Evolutionary conservation across 352 stramenopile species (phyloP), one percentile per base, ranked within the genome.

Genomic region (Phytophthora podocarpi): DNA sequence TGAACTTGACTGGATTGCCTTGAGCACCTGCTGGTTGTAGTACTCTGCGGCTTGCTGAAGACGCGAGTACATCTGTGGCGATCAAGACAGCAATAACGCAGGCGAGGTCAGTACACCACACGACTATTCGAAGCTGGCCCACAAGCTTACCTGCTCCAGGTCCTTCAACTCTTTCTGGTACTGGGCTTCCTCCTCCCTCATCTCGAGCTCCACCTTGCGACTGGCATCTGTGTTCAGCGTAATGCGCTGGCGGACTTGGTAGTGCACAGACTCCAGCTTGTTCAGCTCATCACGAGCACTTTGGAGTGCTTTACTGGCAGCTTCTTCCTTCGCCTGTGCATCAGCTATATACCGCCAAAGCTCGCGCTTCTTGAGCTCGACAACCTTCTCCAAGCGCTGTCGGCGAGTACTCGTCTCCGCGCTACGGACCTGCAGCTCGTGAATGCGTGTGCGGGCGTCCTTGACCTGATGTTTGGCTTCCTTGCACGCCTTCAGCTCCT

Each of bases 391-490:
- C 34, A 89, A 45, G 1, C 86, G 82, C 69, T 93, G 80, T 34
- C 84, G 78, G 30, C 88, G 78, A 24, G 76, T 83, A n/a, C 81
- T 57, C 10, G 80, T 80, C 50, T 93, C 80, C 3, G 72, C 53
- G 5, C 70, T 76, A 43, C 81, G 72, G 27, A 66, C 60, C 7
- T 70, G 34, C 21, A 89, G 81, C 24, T 89, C 69, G 0, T 72
- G 61, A 45, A 93, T 86, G 26, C 87, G 67, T 16, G 73, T 61
- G 12, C 65, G 74, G 42, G 82, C 62, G 15, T 59, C 31, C 59
- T 90, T 90, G 34, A 95, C 78, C 52, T 93, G 72, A 18, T 86
- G 67, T 30, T 95, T 95, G 20, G 75, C 78, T 32, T 83, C 64
- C 43, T 89, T 91, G 71, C 76, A 90, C 10, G 76, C 76, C 13